These are phyloP conservation scores for Leishmania gerbilli DNA, from an alignment of 208 protist species.

Conservation along the genomic window DNA sequence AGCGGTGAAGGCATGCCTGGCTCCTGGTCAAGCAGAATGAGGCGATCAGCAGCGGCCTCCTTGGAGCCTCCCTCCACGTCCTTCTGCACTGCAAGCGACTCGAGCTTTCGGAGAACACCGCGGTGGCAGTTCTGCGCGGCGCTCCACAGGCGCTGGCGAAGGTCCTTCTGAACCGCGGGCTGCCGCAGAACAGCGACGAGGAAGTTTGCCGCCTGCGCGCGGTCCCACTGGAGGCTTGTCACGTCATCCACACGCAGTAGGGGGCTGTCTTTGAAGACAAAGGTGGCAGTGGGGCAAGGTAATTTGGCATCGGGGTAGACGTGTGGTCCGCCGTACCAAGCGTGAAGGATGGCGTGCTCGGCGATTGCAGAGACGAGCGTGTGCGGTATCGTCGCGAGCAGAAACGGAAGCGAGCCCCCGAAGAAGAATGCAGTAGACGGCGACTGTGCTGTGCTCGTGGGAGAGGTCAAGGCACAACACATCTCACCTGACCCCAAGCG, in stretches of 20 bases:
- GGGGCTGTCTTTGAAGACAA: background rate
- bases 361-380: conserved; percentile 1
- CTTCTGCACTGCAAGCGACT: background rate
- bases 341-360: conserved; percentile 16
- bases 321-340: conserved; percentile 17
- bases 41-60: background rate
- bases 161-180: conserved; percentile 7
- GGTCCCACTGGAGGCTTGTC: conserved; percentile 18
- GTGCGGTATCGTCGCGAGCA: conserved; percentile 2
- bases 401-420: background rate
- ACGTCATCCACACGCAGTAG: conserved; percentile 12
- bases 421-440: background rate
- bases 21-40: background rate
- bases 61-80: background rate
- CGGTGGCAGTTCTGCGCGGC: conserved; percentile 26
- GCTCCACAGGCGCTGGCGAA: conserved; percentile 14
- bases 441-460: background rate
- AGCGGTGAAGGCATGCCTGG: background rate
- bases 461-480: background rate
- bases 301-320: background rate
- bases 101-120: conserved; percentile 2
- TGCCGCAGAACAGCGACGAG: conserved; percentile 9
- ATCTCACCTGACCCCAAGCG: too few species aligned
- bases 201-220: conserved; percentile 16
- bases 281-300: background rate